Evolutionary conservation across 2,329 filamentous ascomycete genomes (phyloP).

Genomic region (Pseudogymnoascus sp.): DNA sequence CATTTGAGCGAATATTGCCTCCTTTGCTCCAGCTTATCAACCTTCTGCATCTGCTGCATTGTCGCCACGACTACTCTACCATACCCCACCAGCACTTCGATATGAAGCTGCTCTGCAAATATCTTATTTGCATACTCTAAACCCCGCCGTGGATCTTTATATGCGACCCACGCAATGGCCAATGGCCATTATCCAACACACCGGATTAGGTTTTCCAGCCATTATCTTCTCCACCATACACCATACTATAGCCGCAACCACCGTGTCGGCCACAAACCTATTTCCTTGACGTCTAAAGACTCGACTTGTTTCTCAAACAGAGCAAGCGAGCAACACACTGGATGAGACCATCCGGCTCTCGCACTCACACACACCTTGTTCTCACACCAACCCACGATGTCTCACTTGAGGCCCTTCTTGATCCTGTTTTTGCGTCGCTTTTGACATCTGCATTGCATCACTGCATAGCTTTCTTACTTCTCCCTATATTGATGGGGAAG

Average conservation of each 20-base stretch:
- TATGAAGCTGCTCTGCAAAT: slow-evolving; percentile 6
- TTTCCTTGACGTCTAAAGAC: slow-evolving; percentile 5
- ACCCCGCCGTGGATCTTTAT: not conserved
- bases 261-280: slow-evolving; percentile 2
- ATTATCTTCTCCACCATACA: not conserved
- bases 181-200: not conserved
- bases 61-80: slow-evolving; percentile 1
- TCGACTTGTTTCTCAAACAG: not conserved
- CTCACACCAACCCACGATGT: not conserved
- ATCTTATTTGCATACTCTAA: not conserved
- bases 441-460: not conserved
- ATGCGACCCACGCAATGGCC: not conserved
- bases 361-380: not conserved
- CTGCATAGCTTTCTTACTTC: not conserved
- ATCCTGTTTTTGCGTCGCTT: slow-evolving; percentile 6
- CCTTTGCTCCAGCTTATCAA: slow-evolving; percentile 1
- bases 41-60: not conserved
- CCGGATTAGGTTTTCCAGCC: not conserved
- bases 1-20: slow-evolving; percentile 4
- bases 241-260: slow-evolving; percentile 1
- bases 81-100: not conserved
- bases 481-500: not conserved
- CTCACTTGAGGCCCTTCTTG: slow-evolving; percentile 5
- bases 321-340: not conserved
- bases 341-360: not conserved